These are phyloP conservation scores for Fusarium drepaniforme DNA, from an alignment of 2,329 filamentous ascomycete genomes.

Conservation along the genomic window DNA sequence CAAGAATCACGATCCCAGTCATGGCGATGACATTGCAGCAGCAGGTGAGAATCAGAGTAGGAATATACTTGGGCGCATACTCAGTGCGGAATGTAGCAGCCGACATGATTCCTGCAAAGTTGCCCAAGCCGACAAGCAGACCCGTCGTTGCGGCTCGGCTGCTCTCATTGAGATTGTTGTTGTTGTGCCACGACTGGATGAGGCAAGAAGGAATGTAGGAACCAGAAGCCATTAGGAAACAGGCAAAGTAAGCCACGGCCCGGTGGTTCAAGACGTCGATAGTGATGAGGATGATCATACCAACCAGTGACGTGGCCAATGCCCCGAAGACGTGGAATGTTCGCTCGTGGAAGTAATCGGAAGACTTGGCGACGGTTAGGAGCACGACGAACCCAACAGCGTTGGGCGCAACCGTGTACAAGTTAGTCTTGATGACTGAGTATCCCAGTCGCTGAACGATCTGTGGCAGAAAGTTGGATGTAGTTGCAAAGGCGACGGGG, in stretches of 20 bases:
- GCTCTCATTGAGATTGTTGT: neutral
- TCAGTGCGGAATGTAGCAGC: constrained; percentile 76
- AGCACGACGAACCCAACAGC: neutral
- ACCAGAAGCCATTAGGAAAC: neutral
- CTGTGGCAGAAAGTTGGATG: neutral
- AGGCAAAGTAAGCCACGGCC: neutral
- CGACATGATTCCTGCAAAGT: constrained; percentile 66
- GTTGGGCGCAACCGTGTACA: neutral
- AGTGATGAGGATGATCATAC: neutral
- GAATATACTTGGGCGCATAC: constrained; percentile 75
- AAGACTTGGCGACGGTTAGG: neutral
- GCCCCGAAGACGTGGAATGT: neutral
- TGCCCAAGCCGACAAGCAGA: neutral
- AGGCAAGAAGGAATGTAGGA: neutral
- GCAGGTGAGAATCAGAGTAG: constrained; percentile 73
- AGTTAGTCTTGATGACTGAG: neutral
- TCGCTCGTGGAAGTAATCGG: neutral
- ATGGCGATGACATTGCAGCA: constrained; percentile 73
- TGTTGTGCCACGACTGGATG: neutral
- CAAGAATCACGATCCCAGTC: constrained; percentile 66
- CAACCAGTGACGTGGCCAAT: neutral
- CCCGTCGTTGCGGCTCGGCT: neutral
- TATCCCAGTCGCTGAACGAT: neutral
- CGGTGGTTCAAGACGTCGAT: neutral
- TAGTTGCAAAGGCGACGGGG: neutral